phyloP scores from a whole-genome alignment of 139 green algal species.

The Spirogloea muscicola region DNA sequence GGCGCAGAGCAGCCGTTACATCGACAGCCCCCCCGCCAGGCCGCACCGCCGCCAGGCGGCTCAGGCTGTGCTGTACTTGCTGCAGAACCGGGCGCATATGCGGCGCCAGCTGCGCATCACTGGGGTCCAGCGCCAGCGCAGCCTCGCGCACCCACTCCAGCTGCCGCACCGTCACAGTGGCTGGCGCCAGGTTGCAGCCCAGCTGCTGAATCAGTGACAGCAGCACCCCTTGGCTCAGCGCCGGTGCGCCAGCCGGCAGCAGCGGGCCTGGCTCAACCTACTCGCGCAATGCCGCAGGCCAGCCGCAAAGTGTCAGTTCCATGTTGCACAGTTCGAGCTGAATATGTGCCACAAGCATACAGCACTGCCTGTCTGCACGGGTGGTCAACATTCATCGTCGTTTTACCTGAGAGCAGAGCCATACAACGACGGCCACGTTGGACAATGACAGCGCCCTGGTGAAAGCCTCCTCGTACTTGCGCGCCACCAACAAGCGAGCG shows the following conservation, averaged over 20 bases:
- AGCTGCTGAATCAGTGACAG: constrained; percentile 78
- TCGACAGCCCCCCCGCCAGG: no score
- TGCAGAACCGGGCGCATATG: constrained; percentile 57
- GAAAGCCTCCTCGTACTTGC: constrained; percentile 53
- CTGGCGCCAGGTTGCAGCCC: constrained; percentile 53
- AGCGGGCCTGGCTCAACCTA: no score
- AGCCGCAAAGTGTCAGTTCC: no score
- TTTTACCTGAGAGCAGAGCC: constrained; percentile 66
- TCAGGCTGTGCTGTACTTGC: constrained; percentile 28
- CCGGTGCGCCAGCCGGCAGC: no score
- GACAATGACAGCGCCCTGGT: constrained; percentile 27
- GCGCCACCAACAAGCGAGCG: constrained; percentile 29
- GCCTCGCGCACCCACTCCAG: constrained; percentile 69
- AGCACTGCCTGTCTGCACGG: no score
- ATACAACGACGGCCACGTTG: constrained; percentile 64
- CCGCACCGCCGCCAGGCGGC: no score
- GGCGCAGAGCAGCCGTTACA: no score
- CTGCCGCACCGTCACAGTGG: constrained; percentile 51
- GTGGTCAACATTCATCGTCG: no score
- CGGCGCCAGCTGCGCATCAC: constrained; percentile 55
- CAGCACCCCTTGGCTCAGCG: constrained; percentile 67
- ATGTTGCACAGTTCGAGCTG: no score
- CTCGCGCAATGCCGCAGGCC: no score
- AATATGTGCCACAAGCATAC: no score
- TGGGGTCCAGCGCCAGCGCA: constrained; percentile 60